These are phyloP conservation scores for Sugiyamaella marilandica DNA, from an alignment of 805 yeast species.

Conservation along the genomic window DNA sequence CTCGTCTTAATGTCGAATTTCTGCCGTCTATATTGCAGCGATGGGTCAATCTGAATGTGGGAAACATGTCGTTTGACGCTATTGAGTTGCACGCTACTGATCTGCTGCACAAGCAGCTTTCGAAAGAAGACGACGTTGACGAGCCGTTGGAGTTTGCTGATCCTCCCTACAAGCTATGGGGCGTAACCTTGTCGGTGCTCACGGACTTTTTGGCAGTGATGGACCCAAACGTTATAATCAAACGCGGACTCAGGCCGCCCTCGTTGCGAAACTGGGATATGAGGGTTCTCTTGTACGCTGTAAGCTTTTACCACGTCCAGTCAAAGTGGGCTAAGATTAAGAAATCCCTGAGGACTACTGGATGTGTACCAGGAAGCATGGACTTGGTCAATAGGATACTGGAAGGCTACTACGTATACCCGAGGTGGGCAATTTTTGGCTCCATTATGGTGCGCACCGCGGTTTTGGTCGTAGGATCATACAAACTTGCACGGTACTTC, in stretches of 20 bases:
- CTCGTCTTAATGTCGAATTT: slow-evolving; percentile 16
- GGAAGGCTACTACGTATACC: slow-evolving; percentile 25
- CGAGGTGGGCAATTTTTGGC: slow-evolving; percentile 21
- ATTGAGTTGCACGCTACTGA: slow-evolving; percentile 21
- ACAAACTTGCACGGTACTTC: not conserved
- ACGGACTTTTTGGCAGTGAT: slow-evolving; percentile 29
- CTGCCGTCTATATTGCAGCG: not conserved
- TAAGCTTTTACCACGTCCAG: slow-evolving; percentile 2
- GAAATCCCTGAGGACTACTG: not conserved
- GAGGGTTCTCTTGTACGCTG: slow-evolving; percentile 15
- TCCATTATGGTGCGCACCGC: slow-evolving; percentile 10
- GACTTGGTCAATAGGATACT: slow-evolving; percentile 24
- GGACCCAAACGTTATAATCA: slow-evolving; percentile 19
- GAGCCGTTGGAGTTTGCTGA: slow-evolving; percentile 9
- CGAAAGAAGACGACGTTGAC: not conserved
- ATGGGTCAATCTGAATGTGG: slow-evolving; percentile 19
- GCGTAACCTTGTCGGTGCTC: slow-evolving; percentile 34
- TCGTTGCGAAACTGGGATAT: slow-evolving; percentile 26
- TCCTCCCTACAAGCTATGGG: slow-evolving; percentile 35
- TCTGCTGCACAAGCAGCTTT: slow-evolving; percentile 7
- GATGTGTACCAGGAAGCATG: slow-evolving; percentile 17
- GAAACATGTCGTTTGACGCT: slow-evolving; percentile 30
- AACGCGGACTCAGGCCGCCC: slow-evolving; percentile 19
- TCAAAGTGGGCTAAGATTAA: not conserved
- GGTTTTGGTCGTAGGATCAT: not conserved